Conservation (phyloP, 345 rosid genomes). For the Anacardium occidentale region DNA sequence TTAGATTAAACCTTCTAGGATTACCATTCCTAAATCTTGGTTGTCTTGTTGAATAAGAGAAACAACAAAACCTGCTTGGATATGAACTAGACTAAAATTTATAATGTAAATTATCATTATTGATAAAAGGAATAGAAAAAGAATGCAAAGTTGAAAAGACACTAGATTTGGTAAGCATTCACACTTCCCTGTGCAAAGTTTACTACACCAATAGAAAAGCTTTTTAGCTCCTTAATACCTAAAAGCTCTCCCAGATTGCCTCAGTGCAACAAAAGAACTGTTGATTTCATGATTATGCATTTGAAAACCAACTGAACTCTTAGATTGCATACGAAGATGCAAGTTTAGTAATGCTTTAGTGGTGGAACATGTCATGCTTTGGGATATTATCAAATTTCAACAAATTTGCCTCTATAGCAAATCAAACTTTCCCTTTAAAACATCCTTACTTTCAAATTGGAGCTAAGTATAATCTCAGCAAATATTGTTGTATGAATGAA, state of each 20-base stretch:
- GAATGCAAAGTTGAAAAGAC: not conserved
- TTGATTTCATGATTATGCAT: too few species aligned
- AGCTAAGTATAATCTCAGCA: constrained; percentile 33
- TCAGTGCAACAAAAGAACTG: not conserved
- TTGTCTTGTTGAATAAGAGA: too few species aligned
- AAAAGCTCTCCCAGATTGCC: not conserved
- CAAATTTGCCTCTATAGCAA: not conserved
- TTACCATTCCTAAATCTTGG: too few species aligned
- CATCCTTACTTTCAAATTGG: not conserved
- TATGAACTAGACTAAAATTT: not conserved
- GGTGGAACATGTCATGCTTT: not conserved
- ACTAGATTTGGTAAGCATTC: not conserved
- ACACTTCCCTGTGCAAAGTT: not conserved
- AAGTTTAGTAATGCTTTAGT: too few species aligned
- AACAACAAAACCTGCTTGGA: too few species aligned
- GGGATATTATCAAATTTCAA: not conserved
- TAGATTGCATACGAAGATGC: too few species aligned
- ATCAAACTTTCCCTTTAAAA: not conserved
- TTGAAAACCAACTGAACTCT: too few species aligned
- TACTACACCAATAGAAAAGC: not conserved
- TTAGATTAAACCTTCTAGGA: not conserved
- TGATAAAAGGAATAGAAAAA: not conserved
- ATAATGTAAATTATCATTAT: not conserved
- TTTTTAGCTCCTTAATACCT: not conserved
- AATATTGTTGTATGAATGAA: constrained; percentile 24